Evolutionary conservation across 441 rosid species (phyloP), one percentile per base, ranked within the genome.

Genomic region (Euphorbia corollata): DNA sequence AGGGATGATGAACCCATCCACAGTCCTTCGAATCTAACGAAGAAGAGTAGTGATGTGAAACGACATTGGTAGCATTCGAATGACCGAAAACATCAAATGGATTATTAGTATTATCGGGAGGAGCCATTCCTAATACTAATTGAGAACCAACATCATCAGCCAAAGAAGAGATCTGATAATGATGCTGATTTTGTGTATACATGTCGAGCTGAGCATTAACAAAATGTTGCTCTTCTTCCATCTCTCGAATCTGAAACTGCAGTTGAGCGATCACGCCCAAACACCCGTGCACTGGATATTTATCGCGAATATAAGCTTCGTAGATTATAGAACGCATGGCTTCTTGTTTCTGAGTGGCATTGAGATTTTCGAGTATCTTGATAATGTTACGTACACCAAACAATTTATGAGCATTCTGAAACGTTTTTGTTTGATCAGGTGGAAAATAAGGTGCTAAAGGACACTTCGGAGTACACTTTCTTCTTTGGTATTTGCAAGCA

Each of bases 271-370:
- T 90, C 9, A 88, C 68, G 0, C 88, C 91, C 6, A 77, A 75
- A 39, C 97, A 95, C 0, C 99, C 99, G 18, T 83, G 84, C 12
- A 90, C 92, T 2, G 99, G 99, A n/a, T 64, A 84, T 72, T 75
- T 75, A 23, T 86, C 96, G 0, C 98, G 89, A 48, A 86, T 73
- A 61, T 85, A 77, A 0, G 98, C 80, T 59, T 95, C 85, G 51
- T 75, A 88, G 12, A 85, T 91, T 38, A 95, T 88, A 0, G 98
- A 91, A 23, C 79, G 76, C 97, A 91, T 95, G 0, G 98, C 97
- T 43, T 85, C 90, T 0, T 73, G 72, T 73, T 71, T 78, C 57
- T 87, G 92, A 10, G 56, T 9, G 1, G 79, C 66, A 18, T 87
- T 84, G 5, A 91, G 77, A 2, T 56, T 73, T 71, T 80, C 78